Conservation (phyloP, 1,139 yeast genomes). For the Candida sanyaensis region DNA sequence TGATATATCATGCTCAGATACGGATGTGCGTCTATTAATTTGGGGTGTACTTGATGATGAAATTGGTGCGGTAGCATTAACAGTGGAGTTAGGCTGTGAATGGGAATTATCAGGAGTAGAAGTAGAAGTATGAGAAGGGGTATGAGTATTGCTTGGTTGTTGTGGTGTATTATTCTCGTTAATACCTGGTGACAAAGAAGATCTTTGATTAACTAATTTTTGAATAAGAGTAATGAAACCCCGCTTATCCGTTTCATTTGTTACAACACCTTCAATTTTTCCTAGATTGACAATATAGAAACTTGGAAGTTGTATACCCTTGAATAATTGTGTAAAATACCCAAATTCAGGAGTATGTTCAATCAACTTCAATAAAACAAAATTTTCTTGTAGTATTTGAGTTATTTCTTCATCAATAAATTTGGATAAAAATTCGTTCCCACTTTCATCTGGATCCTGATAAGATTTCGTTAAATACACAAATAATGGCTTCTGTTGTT, state of each 20-base stretch:
- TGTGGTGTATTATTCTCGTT: background rate
- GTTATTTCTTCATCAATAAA: slow-evolving; percentile 13
- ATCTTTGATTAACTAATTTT: slow-evolving; percentile 1
- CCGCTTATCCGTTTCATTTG: slow-evolving; percentile 22
- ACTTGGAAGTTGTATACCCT: slow-evolving; percentile 47
- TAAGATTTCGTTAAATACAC: slow-evolving; percentile 30
- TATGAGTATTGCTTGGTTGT: background rate
- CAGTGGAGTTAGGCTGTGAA: no score
- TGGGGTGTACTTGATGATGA: background rate
- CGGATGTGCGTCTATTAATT: background rate
- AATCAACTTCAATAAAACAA: slow-evolving; percentile 46
- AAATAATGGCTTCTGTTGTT: slow-evolving; percentile 38
- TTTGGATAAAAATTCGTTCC: slow-evolving; percentile 23
- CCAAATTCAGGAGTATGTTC: slow-evolving; percentile 49
- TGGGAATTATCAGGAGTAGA: background rate
- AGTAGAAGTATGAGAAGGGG: background rate
- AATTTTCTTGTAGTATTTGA: slow-evolving; percentile 18
- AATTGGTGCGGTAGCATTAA: no score
- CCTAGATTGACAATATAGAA: slow-evolving; percentile 51
- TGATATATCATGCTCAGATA: slow-evolving; percentile 8
- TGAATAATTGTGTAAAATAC: slow-evolving; percentile 53
- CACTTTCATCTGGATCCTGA: slow-evolving; percentile 16
- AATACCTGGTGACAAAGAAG: background rate
- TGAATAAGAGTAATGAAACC: slow-evolving; percentile 27
- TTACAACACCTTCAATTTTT: slow-evolving; percentile 43